Evolutionary conservation across 441 rosid genomes (phyloP).

Genomic region (Adansonia rubrostipa): DNA sequence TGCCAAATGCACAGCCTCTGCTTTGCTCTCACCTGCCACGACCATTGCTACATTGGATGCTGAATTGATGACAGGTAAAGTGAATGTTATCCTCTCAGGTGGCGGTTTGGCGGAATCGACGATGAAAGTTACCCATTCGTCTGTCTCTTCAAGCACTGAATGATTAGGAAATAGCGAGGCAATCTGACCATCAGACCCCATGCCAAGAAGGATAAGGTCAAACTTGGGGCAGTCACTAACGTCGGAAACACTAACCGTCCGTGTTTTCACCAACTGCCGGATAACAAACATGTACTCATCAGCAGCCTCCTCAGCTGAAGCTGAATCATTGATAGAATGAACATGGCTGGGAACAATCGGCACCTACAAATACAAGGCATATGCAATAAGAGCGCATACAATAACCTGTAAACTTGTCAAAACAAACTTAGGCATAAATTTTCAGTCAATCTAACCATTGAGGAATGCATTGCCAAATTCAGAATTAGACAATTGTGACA

Average conservation of each 20-base stretch:
- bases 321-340: conserved; percentile 75
- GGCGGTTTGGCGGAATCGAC: conserved; percentile 84
- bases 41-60: conserved; percentile 82
- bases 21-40: conserved; percentile 76
- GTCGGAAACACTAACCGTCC: conserved; percentile 66
- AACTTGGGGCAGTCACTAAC: conserved; percentile 86
- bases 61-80: conserved; percentile 88
- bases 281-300: conserved; percentile 74
- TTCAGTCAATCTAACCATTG: background rate
- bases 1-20: conserved; percentile 74
- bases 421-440: conserved; percentile 11
- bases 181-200: conserved; percentile 91
- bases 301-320: conserved; percentile 86
- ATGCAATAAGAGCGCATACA: conserved; percentile 28
- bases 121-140: conserved; percentile 79
- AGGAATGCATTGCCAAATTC: background rate
- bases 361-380: conserved; percentile 49
- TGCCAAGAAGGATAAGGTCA: conserved; percentile 87
- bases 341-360: conserved; percentile 76
- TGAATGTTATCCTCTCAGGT: conserved; percentile 90
- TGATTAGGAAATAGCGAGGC: conserved; percentile 90
- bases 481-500: background rate
- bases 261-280: conserved; percentile 71
- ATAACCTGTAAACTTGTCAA: background rate
- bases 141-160: conserved; percentile 54